phyloP scores from a whole-genome alignment of 169 alveolate species.

The Pseudocohnilembus persalinus region DNA sequence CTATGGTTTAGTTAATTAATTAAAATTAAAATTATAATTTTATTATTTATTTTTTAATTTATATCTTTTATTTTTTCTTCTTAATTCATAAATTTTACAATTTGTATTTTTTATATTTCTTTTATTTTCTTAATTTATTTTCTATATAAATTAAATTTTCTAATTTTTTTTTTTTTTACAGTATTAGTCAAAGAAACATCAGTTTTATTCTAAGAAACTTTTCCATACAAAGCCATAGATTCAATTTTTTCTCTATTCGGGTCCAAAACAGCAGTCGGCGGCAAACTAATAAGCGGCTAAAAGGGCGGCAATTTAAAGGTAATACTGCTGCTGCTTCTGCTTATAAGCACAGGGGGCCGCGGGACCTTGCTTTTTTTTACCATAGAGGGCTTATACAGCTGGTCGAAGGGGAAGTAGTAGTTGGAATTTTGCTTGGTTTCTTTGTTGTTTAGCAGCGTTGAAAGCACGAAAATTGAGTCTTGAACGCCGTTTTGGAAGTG shows the following conservation, averaged over 20 bases:
- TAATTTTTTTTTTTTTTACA: not conserved
- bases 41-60: too few species aligned
- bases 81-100: too few species aligned
- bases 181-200: conserved; percentile 52
- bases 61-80: too few species aligned
- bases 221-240: conserved; percentile 66
- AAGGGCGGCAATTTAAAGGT: conserved; percentile 60
- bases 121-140: too few species aligned
- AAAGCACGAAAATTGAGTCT: conserved; percentile 56
- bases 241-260: conserved; percentile 42
- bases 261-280: conserved; percentile 35
- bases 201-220: conserved; percentile 60
- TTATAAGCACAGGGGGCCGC: conserved; percentile 57
- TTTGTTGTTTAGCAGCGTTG: conserved; percentile 42
- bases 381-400: conserved; percentile 13
- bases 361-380: conserved; percentile 42
- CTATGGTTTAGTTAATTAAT: too few species aligned
- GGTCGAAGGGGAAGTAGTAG: conserved; percentile 30
- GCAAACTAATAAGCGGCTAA: conserved; percentile 38
- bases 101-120: too few species aligned
- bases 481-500: conserved; percentile 41
- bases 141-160: too few species aligned
- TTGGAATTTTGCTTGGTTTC: conserved; percentile 12
- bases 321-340: conserved; percentile 54
- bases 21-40: too few species aligned